Evolutionary conservation across 352 stramenopile species (phyloP), one percentile per base, ranked within the genome.

Genomic region (Phytophthora pini): DNA sequence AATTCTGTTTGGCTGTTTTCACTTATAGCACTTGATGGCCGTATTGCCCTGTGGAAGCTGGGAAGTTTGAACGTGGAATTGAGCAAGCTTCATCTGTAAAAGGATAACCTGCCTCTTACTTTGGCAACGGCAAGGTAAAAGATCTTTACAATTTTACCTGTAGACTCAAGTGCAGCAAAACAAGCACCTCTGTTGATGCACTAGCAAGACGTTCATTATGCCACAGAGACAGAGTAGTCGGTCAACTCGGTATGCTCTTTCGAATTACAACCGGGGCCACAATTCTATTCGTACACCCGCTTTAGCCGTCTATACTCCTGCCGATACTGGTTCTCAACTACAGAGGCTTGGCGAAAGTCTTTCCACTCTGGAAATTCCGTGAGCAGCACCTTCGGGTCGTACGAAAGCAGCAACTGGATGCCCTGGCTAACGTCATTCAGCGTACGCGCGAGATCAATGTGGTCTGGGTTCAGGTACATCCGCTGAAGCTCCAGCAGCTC

Each of bases 271-370:
- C 40, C 24, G 52, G 40, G 60, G 51, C 43, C 36, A 70, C 39
- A 62, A 60, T 40, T 73, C 69, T 89, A 94, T 81, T 94, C 88
- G 73, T 98, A 98, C 63, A 98, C 72, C 39, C 59, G 67, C 65
- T 97, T 97, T 69, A 98, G 94, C 12, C 92, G 85, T 62, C 85
- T 79, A 66, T 97, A 97, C 60, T 98, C 90, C 56, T 93, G 87
- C 22, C 92, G 81, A 70, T 89, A 96, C 54, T 90, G 64, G 68
- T 92, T 89, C 69, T 98, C 95, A 51, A 97, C 83, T 26, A 90
- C 72, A 8, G 92, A 97, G 12, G 92, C 96, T 32, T 96, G 75
- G 15, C 88, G 83, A 39, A 98, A 93, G 49, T 90, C 90, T 56
- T 82, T 79, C 81, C 92, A 95, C 56, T 93, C 89, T 0, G 84